These are phyloP conservation scores for Inosperma sp. DNA, from an alignment of 768 basidiomycete genomes.

Conservation along the genomic window DNA sequence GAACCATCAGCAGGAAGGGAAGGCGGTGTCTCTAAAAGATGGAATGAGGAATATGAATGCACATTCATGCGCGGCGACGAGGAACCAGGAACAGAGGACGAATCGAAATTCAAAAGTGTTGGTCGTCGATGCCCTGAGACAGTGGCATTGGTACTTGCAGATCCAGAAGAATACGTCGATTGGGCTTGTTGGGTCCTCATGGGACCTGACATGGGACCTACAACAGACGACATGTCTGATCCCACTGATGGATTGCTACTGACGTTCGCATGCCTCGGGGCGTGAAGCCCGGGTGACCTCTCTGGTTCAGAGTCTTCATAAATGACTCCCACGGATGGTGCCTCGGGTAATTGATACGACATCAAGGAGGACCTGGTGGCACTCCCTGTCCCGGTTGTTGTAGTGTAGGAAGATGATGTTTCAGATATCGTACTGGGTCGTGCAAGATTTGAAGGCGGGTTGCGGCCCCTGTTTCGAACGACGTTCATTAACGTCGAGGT, in stretches of 20 bases:
- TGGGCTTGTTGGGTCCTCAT: too few relatives aligned
- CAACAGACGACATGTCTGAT: constrained; percentile 7
- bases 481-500: constrained; percentile 11
- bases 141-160: too few relatives aligned
- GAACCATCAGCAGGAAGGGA: neutral
- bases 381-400: constrained; percentile 13
- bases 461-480: constrained; percentile 14
- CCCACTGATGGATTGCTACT: neutral
- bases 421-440: constrained; percentile 18
- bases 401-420: constrained; percentile 15
- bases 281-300: neutral
- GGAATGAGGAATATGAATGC: too few relatives aligned
- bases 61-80: too few relatives aligned
- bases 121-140: too few relatives aligned
- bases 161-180: too few relatives aligned
- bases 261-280: neutral
- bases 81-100: too few relatives aligned
- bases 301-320: constrained; percentile 15
- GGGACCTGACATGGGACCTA: too few relatives aligned
- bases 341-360: constrained; percentile 22
- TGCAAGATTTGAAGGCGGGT: constrained; percentile 16
- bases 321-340: constrained; percentile 12
- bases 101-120: too few relatives aligned
- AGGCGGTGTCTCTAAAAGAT: neutral
- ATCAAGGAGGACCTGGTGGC: constrained; percentile 14